phyloP scores from a whole-genome alignment of 192 early-diverging fungal genomes.

The Phycomyces blakesleeanus region DNA sequence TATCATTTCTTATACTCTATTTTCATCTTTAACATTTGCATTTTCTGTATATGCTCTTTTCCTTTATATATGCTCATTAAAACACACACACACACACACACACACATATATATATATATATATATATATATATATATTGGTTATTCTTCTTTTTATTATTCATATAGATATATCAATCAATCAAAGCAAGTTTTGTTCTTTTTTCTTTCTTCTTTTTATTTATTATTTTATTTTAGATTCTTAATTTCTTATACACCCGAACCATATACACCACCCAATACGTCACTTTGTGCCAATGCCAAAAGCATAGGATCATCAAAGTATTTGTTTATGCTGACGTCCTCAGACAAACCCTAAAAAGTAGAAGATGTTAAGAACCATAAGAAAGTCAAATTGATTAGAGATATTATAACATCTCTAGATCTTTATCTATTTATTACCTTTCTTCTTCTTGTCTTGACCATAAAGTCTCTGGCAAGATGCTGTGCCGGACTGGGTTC shows the following conservation, averaged over 20 bases:
- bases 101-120: too few species aligned
- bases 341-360: slow-evolving; percentile 66
- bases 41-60: neutral
- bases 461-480: slow-evolving; percentile 96
- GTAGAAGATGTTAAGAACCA: neutral
- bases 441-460: slow-evolving; percentile 96
- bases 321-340: slow-evolving; percentile 79
- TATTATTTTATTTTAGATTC: neutral
- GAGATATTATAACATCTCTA: neutral
- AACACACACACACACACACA: too few species aligned
- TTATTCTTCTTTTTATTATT: neutral
- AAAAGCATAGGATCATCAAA: slow-evolving; percentile 69
- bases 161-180: too few species aligned
- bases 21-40: neutral
- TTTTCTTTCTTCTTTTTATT: neutral
- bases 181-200: too few species aligned
- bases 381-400: too few species aligned
- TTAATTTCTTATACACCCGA: neutral
- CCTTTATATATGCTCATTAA: too few species aligned
- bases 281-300: slow-evolving; percentile 45
- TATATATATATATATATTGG: neutral
- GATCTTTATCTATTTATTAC: slow-evolving; percentile 22
- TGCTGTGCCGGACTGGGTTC: slow-evolving; percentile 86
- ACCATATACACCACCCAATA: slow-evolving; percentile 30
- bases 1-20: too few species aligned